phyloP scores from a whole-genome alignment of 306 rosid genomes.

The Vigna unguiculata region DNA sequence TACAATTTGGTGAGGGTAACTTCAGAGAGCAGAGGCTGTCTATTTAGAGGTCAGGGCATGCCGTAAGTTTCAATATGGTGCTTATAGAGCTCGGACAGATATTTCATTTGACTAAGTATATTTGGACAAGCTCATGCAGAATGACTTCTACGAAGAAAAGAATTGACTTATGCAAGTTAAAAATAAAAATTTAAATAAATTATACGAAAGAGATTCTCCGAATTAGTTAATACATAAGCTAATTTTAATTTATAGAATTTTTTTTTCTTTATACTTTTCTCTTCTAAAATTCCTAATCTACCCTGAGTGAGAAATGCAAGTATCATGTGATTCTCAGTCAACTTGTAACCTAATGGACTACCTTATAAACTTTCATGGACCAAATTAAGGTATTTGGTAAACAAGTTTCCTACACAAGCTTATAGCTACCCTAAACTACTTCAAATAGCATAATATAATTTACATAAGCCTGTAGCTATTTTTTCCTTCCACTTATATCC shows the following conservation, averaged over 20 bases:
- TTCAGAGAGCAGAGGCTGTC: not conserved
- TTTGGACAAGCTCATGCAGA: no score
- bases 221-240: no score
- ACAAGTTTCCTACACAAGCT: not conserved
- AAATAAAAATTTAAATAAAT: no score
- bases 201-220: no score
- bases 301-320: not conserved
- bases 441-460: not conserved
- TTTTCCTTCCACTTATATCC: not conserved
- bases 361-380: not conserved
- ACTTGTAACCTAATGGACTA: not conserved
- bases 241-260: no score
- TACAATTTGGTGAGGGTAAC: conserved; percentile 11
- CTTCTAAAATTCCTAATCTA: no score
- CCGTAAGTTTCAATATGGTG: conserved; percentile 14
- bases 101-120: not conserved
- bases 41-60: not conserved
- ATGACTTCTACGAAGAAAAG: no score
- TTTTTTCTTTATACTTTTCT: no score
- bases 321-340: conserved; percentile 19
- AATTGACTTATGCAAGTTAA: no score
- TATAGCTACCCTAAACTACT: not conserved
- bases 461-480: no score
- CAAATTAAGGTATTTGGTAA: not conserved
- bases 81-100: not conserved